These are phyloP conservation scores for Candida lessepsii DNA, from an alignment of 805 yeast genomes.

Conservation along the genomic window DNA sequence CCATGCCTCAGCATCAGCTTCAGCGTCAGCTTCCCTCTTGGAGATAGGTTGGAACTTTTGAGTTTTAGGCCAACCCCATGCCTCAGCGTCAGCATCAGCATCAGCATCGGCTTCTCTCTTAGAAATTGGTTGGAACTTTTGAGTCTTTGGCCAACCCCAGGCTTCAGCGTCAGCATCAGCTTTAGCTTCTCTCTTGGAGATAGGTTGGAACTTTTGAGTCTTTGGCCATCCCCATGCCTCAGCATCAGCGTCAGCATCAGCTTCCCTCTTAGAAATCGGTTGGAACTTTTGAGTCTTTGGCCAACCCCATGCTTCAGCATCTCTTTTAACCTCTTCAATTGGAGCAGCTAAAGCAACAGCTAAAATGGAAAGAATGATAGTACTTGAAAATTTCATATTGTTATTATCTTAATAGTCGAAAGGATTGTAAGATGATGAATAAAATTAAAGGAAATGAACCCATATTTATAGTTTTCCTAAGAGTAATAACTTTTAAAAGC, in stretches of 20 bases:
- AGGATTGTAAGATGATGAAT: conserved; percentile 1
- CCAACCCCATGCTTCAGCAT: conserved; percentile 18
- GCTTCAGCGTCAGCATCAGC: conserved; percentile 18
- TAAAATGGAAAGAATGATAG: conserved; percentile 13
- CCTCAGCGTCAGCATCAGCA: conserved; percentile 18
- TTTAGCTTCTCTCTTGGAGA: conserved; percentile 25
- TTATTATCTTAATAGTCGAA: background rate
- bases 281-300: conserved; percentile 13
- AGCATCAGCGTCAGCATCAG: conserved; percentile 16
- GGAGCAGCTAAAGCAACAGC: conserved; percentile 15
- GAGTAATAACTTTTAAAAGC: background rate
- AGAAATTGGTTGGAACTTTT: conserved; percentile 16
- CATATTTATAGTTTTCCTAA: background rate
- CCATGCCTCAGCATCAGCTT: conserved; percentile 8
- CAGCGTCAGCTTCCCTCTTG: conserved; percentile 11
- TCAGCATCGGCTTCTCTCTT: conserved; percentile 27
- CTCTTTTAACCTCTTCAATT: conserved; percentile 12
- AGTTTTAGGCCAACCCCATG: conserved; percentile 10
- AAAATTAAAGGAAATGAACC: background rate
- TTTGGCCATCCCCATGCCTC: conserved; percentile 11
- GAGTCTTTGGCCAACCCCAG: conserved; percentile 9
- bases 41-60: conserved; percentile 14
- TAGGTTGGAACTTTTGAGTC: conserved; percentile 14
- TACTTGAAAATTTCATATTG: conserved; percentile 16
- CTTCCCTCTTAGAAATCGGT: conserved; percentile 17